phyloP scores from a whole-genome alignment of 202 grass and related monocot genomes.

The Panicum hallii region DNA sequence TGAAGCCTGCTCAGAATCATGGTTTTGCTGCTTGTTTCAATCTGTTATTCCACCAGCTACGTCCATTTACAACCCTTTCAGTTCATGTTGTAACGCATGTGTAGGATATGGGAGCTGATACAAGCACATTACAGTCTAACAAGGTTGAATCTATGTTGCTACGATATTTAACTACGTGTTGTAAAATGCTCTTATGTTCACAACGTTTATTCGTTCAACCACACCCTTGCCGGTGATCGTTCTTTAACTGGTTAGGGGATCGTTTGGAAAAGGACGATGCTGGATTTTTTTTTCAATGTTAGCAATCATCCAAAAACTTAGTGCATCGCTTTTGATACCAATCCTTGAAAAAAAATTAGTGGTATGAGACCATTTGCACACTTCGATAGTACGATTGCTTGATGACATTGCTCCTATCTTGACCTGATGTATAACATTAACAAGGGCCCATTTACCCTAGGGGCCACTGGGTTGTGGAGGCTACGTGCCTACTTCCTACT shows the following conservation, averaged over 20 bases:
- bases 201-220: not conserved
- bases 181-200: not conserved
- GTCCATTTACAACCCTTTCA: not conserved
- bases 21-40: not conserved
- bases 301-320: not conserved
- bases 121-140: not conserved
- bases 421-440: conserved; percentile 20
- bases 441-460: not conserved
- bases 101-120: not conserved
- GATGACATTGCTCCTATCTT: not conserved
- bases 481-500: not conserved
- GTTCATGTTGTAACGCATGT: not conserved
- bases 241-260: no score
- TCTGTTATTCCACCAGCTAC: no score
- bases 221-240: not conserved
- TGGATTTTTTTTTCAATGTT: not conserved
- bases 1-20: no score
- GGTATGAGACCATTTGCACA: not conserved
- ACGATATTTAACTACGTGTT: not conserved
- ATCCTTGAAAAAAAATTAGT: not conserved
- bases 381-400: not conserved
- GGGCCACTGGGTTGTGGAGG: not conserved
- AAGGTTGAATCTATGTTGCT: not conserved
- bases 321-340: not conserved
- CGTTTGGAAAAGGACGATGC: not conserved